A percentile compares a stretch with the other conserved stretches of the same genome.
These are phyloP conservation scores for Cyclotella cryptica DNA, from an alignment of 108 stramenopile genomes.

Conservation along the genomic window DNA sequence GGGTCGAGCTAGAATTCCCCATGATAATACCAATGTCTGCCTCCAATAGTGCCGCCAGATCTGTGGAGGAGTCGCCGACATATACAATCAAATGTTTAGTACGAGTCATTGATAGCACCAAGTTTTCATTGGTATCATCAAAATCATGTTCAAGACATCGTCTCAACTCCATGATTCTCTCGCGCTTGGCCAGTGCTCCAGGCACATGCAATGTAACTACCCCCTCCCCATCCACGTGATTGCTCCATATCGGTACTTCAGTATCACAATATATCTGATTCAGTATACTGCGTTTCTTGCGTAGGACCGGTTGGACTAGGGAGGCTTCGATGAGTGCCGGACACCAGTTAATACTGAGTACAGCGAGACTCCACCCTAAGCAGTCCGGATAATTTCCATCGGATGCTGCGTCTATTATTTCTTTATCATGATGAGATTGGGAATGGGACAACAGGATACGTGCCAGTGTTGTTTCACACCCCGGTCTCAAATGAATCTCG, in stretches of 20 bases:
- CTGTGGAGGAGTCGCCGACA: constrained; percentile 67
- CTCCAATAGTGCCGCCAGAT: constrained; percentile 56
- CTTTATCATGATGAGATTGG: background rate
- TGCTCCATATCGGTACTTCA: constrained; percentile 67
- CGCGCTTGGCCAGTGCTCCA: constrained; percentile 61
- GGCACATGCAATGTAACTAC: constrained; percentile 55
- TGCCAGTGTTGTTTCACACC: constrained; percentile 46
- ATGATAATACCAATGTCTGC: constrained; percentile 67
- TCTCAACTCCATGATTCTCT: constrained; percentile 46
- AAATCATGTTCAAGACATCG: constrained; percentile 12
- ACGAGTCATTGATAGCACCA: background rate
- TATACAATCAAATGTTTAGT: constrained; percentile 49
- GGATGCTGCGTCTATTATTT: background rate
- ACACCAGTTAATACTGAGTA: constrained; percentile 72
- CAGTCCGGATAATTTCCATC: constrained; percentile 15
- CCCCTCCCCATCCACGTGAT: constrained; percentile 56
- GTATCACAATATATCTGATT: constrained; percentile 22
- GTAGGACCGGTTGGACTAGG: constrained; percentile 44
- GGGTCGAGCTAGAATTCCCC: constrained; percentile 48
- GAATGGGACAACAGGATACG: constrained; percentile 21
- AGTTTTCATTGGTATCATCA: background rate
- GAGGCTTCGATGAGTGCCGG: constrained; percentile 61
- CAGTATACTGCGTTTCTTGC: constrained; percentile 16
- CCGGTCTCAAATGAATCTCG: constrained; percentile 31
- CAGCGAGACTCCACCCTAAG: constrained; percentile 53